Conservation (phyloP, 768 basidiomycete genomes). For the Pilatotrama ljubarskyi region DNA sequence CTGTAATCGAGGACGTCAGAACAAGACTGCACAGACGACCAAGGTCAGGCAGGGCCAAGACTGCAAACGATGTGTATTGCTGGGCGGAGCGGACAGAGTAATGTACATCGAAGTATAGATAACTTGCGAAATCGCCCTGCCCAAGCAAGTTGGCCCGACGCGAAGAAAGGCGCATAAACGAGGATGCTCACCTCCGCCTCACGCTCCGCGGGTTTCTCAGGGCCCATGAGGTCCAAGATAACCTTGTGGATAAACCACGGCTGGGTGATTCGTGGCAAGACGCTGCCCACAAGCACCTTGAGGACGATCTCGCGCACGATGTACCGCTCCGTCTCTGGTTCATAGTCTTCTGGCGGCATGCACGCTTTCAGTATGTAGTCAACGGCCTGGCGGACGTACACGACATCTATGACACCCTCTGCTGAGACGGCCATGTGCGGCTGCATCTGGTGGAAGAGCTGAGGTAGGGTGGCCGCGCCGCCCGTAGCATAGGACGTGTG, state of each 20-base stretch:
- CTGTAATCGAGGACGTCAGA: background rate
- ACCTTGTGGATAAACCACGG: conserved; percentile 88
- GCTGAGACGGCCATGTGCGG: conserved; percentile 78
- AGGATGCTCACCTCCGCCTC: conserved; percentile 23
- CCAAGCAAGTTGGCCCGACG: background rate
- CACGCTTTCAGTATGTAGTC: conserved; percentile 74
- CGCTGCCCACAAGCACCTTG: conserved; percentile 68
- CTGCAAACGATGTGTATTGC: background rate
- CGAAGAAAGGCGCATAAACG: background rate
- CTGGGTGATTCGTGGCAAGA: conserved; percentile 71
- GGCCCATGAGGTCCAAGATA: conserved; percentile 65
- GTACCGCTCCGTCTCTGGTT: conserved; percentile 74
- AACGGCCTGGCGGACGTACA: conserved; percentile 77
- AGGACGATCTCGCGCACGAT: conserved; percentile 84
- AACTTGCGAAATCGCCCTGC: conserved; percentile 1
- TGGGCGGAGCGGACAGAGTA: background rate
- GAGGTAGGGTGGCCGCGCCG: conserved; percentile 58
- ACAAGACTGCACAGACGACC: background rate
- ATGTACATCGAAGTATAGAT: conserved; percentile 13
- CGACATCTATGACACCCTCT: conserved; percentile 66
- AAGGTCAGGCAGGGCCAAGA: background rate
- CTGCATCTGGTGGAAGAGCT: conserved; percentile 79
- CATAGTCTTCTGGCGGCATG: conserved; percentile 78
- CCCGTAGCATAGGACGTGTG: conserved; percentile 71
- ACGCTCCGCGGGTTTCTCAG: conserved; percentile 31